Conservation (phyloP, 805 yeast species). For the Barnettozyma sp. region DNA sequence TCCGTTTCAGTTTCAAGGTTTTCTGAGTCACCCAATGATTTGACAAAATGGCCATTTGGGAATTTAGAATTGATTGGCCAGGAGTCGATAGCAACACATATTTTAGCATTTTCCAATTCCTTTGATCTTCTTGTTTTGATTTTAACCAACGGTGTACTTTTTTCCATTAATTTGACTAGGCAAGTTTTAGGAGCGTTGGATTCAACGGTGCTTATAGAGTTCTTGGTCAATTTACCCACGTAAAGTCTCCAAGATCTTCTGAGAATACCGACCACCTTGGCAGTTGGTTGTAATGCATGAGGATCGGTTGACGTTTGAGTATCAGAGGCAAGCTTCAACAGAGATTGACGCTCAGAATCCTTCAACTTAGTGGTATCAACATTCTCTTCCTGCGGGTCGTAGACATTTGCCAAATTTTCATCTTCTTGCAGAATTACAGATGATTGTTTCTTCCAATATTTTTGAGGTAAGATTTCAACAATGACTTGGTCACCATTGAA, state of each 20-base stretch:
- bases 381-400: constrained; percentile 30
- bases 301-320: constrained; percentile 46
- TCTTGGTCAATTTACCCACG: constrained; percentile 86
- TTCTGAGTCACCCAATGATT: constrained; percentile 85
- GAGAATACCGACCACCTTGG: constrained; percentile 77
- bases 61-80: constrained; percentile 82
- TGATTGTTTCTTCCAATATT: constrained; percentile 84
- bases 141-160: constrained; percentile 76
- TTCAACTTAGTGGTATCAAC: constrained; percentile 30
- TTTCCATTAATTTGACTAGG: constrained; percentile 84
- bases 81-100: constrained; percentile 85
- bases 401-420: constrained; percentile 38
- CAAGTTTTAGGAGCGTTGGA: constrained; percentile 71
- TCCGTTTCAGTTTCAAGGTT: constrained; percentile 94
- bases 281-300: constrained; percentile 77
- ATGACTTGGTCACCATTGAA: constrained; percentile 90
- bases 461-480: constrained; percentile 79
- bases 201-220: constrained; percentile 52
- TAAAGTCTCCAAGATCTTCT: constrained; percentile 94
- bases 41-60: constrained; percentile 93
- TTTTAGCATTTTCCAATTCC: constrained; percentile 80
- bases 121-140: constrained; percentile 82
- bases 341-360: constrained; percentile 62
- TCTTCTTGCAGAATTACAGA: constrained; percentile 58
- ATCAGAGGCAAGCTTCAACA: constrained; percentile 70